Evolutionary conservation across 2,329 filamentous ascomycete genomes (phyloP).

Genomic region (Colletotrichum sp.): DNA sequence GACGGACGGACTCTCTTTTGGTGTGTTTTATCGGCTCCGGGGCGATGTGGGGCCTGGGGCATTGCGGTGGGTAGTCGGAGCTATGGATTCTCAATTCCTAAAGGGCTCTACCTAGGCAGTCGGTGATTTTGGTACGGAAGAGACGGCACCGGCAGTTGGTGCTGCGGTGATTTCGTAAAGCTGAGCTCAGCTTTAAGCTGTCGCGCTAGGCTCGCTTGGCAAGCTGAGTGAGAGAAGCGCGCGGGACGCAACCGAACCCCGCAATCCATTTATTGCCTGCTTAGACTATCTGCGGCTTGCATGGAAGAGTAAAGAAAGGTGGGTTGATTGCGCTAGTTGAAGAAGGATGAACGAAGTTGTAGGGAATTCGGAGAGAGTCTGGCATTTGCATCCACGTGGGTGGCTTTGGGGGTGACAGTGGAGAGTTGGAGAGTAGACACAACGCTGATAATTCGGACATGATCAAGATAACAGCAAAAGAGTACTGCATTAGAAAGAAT

Average conservation of each 20-base stretch:
- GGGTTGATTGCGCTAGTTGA: background rate
- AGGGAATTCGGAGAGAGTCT: background rate
- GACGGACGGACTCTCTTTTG: background rate
- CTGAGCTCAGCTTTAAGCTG: background rate
- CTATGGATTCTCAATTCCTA: background rate
- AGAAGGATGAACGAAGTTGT: background rate
- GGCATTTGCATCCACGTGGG: background rate
- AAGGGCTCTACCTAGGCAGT: background rate
- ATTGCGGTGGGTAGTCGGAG: background rate
- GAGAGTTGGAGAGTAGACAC: background rate
- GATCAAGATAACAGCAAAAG: background rate
- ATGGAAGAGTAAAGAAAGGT: background rate
- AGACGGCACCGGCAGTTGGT: background rate
- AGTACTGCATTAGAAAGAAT: background rate
- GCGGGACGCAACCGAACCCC: background rate
- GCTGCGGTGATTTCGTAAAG: background rate
- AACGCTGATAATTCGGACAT: background rate
- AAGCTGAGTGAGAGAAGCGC: background rate
- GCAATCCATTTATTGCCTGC: background rate
- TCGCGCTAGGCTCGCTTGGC: background rate
- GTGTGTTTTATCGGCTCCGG: background rate
- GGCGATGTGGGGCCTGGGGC: background rate
- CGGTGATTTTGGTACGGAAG: background rate
- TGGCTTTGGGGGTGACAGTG: background rate
- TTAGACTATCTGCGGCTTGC: background rate